Evolutionary conservation across 2,329 filamentous ascomycete genomes (phyloP).

Genomic region (Colletotrichum sp.): DNA sequence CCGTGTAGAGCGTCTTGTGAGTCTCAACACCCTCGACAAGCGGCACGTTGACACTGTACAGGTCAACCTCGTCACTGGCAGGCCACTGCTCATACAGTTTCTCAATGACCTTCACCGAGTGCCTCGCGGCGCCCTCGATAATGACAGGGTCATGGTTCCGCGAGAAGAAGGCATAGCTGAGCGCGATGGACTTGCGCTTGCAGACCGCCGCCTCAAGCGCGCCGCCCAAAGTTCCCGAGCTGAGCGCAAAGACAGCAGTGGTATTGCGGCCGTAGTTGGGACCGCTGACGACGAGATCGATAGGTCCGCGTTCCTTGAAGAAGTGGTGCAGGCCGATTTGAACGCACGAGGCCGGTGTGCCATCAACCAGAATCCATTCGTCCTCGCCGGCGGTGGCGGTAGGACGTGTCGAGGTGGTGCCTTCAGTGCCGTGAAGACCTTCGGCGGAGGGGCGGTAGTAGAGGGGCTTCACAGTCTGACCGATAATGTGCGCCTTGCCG

Average conservation of each 20-base stretch:
- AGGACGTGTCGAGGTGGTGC: conserved; percentile 64
- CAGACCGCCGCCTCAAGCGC: conserved; percentile 80
- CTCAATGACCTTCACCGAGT: conserved; percentile 80
- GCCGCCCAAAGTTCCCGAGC: conserved; percentile 77
- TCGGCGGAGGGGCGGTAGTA: conserved; percentile 74
- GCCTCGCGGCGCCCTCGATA: conserved; percentile 76
- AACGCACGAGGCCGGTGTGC: conserved; percentile 80
- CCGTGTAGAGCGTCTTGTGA: conserved; percentile 79
- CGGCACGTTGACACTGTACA: conserved; percentile 94
- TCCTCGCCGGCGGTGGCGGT: conserved; percentile 60
- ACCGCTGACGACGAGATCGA: conserved; percentile 80
- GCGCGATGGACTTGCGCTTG: conserved; percentile 73
- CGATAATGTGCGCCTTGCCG: conserved; percentile 96
- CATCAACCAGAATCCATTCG: conserved; percentile 83
- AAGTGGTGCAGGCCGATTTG: conserved; percentile 85
- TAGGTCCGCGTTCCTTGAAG: conserved; percentile 71
- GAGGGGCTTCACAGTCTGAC: conserved; percentile 80
- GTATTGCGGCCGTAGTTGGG: conserved; percentile 87
- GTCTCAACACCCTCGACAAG: conserved; percentile 76
- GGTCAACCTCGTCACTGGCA: conserved; percentile 67
- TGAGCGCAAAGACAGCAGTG: conserved; percentile 79
- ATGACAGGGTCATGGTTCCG: conserved; percentile 82
- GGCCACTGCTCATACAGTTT: conserved; percentile 79
- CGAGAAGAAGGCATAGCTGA: conserved; percentile 90
- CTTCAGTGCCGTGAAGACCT: conserved; percentile 53